Evolutionary conservation across 306 rosid genomes (phyloP).

Genomic region (Canavalia ensiformis): DNA sequence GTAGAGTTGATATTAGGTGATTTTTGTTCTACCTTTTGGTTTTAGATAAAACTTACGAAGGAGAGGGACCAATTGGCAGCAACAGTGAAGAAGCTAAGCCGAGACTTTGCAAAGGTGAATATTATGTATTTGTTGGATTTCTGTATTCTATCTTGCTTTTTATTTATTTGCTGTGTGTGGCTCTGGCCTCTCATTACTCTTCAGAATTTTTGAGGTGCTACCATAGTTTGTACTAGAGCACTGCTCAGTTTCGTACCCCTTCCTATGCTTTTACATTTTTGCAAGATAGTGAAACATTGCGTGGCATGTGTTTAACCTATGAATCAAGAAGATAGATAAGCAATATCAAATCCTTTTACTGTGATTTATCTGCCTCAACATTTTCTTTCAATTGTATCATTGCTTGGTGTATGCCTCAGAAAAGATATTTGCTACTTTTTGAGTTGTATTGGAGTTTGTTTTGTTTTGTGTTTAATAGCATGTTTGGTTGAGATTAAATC

Average conservation of each 20-base stretch:
- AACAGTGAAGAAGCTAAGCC: conserved; percentile 77
- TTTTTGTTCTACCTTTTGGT: conserved; percentile 22
- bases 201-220: not conserved
- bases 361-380: conserved; percentile 9
- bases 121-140: conserved; percentile 8
- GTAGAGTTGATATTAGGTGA: conserved; percentile 12
- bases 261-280: conserved; percentile 10
- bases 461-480: not conserved
- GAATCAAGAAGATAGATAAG: not conserved
- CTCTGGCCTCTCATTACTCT: not conserved
- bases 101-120: conserved; percentile 86
- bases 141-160: not conserved
- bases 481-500: no score
- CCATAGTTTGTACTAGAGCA: not conserved
- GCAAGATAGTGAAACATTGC: not conserved
- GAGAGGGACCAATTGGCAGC: conserved; percentile 81
- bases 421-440: conserved; percentile 6
- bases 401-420: conserved; percentile 26
- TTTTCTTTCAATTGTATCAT: conserved; percentile 16
- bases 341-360: conserved; percentile 11
- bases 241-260: not conserved
- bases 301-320: not conserved
- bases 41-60: conserved; percentile 70
- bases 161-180: conserved; percentile 8
- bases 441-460: conserved; percentile 29